These are phyloP conservation scores for Sporothrix pseudoabietina DNA, from an alignment of 2,329 filamentous ascomycete species.

Conservation along the genomic window DNA sequence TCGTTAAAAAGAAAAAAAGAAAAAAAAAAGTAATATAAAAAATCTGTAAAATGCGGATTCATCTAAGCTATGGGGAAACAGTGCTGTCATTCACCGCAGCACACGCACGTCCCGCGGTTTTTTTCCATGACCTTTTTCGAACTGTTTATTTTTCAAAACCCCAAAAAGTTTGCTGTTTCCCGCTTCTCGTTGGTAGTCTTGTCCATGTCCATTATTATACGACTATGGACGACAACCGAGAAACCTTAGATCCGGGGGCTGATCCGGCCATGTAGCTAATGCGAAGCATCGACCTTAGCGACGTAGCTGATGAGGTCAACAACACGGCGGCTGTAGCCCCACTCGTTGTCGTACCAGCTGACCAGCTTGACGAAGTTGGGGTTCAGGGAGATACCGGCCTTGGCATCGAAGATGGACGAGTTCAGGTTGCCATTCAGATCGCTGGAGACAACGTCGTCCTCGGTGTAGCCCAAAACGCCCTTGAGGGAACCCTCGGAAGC, in stretches of 20 bases:
- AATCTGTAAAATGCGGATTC: conserved; percentile 9
- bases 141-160: conserved; percentile 3
- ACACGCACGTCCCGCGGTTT: background rate
- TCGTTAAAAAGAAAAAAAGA: conserved; percentile 2
- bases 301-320: conserved; percentile 79
- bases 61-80: conserved; percentile 25
- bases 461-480: conserved; percentile 91
- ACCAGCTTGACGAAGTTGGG: conserved; percentile 98
- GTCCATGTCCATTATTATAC: conserved; percentile 12
- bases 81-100: conserved; percentile 20
- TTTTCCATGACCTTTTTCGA: background rate
- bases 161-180: conserved; percentile 8
- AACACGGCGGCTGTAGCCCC: conserved; percentile 97
- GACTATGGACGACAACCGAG: background rate
- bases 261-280: conserved; percentile 43
- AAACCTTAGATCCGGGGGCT: conserved; percentile 28
- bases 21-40: background rate
- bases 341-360: conserved; percentile 99
- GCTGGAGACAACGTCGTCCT: conserved; percentile 93
- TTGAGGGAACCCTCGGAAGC: conserved; percentile 82
- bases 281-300: conserved; percentile 70
- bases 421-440: conserved; percentile 89
- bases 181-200: background rate
- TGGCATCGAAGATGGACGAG: conserved; percentile 99
- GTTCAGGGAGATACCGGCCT: conserved; percentile 98